Conservation (phyloP, 805 yeast species). For the Torulaspora microellipsoides region DNA sequence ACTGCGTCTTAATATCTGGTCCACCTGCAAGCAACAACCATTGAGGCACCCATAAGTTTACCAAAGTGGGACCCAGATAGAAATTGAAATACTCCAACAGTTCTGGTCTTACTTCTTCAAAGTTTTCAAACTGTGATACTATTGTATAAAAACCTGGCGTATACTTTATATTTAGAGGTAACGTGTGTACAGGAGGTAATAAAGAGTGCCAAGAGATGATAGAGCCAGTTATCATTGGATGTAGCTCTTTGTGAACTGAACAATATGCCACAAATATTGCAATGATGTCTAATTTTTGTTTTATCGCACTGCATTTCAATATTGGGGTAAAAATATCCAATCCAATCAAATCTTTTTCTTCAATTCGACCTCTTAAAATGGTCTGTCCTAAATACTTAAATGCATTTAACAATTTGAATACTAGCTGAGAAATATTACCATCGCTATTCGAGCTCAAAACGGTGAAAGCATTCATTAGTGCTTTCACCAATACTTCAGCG, state of each 20-base stretch:
- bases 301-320: conserved; percentile 4
- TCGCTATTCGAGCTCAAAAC: background rate
- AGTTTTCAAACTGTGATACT: conserved; percentile 13
- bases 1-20: background rate
- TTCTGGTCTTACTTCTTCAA: conserved; percentile 7
- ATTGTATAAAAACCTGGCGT: conserved; percentile 22
- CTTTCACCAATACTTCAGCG: conserved; percentile 6
- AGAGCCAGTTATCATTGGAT: conserved; percentile 14
- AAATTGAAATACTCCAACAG: conserved; percentile 11
- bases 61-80: conserved; percentile 12
- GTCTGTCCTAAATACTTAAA: conserved; percentile 4
- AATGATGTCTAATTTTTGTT: conserved; percentile 12
- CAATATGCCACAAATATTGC: conserved; percentile 24
- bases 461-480: conserved; percentile 5
- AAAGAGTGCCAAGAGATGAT: conserved; percentile 11
- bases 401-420: conserved; percentile 9
- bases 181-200: conserved; percentile 1
- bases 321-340: conserved; percentile 16
- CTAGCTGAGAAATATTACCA: conserved; percentile 1
- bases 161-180: conserved; percentile 1
- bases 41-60: conserved; percentile 22
- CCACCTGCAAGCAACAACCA: conserved; percentile 13
- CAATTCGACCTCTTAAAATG: conserved; percentile 2
- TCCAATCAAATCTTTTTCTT: conserved; percentile 1
- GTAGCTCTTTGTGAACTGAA: conserved; percentile 16